Percentiles rank a stretch among this genome's conserved stretches.
Evolutionary conservation across 768 basidiomycete genomes (phyloP).

Genomic region (Auricularia heimuer): DNA sequence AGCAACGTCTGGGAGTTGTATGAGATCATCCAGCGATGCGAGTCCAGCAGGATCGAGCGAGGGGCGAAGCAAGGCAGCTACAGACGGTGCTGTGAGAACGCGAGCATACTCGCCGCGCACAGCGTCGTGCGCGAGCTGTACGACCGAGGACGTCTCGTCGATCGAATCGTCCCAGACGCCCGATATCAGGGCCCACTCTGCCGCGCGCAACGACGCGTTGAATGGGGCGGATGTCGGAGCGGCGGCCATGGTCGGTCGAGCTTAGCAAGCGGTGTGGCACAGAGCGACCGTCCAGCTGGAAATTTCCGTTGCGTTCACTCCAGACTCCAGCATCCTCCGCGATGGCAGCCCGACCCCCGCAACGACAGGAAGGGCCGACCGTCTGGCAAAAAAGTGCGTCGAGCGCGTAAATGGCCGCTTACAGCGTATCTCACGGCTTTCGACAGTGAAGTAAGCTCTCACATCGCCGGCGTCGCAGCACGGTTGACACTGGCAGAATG

Average conservation of each 20-base stretch:
- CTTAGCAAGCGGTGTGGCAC: not conserved
- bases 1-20: not conserved
- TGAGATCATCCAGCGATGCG: not conserved
- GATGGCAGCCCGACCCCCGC: not conserved
- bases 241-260: not conserved
- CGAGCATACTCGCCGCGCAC: constrained; percentile 25
- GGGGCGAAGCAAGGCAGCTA: constrained; percentile 25
- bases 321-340: not conserved
- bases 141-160: not conserved
- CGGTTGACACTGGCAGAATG: constrained; percentile 43
- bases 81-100: constrained; percentile 28
- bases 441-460: not conserved
- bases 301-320: not conserved
- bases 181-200: constrained; percentile 4
- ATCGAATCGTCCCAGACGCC: constrained; percentile 2
- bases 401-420: not conserved
- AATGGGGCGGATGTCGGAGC: not conserved
- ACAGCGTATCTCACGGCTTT: not conserved
- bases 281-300: not conserved
- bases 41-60: not conserved
- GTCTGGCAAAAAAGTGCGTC: not conserved
- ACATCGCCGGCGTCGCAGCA: not conserved
- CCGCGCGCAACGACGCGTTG: not conserved
- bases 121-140: constrained; percentile 18
- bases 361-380: not conserved